Evolutionary conservation across 2,329 filamentous ascomycete genomes (phyloP), one percentile per base, ranked within the genome.

Genomic region (Lithohypha guttulata): DNA sequence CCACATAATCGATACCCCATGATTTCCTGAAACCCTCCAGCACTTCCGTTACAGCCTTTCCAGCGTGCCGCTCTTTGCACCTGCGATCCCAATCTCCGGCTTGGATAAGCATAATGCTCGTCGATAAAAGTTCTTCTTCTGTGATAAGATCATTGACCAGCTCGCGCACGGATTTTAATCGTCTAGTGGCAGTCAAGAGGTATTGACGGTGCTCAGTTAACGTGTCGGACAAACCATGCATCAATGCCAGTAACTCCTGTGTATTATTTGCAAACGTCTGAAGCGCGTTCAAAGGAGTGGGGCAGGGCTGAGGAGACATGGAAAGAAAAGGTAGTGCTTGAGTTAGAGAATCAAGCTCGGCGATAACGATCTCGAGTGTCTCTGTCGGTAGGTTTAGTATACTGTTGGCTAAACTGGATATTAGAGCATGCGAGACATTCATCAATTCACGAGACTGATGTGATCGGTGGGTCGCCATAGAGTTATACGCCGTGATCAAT

Each of bases 161-260:
- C 56, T 93, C 87, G 51, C 81, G 83, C 5, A 84, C 86, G 23
- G 77, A 83, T 50, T 81, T 80, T 36, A 98, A 65, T 30, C 85
- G 75, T 40, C 91, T 71, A 2, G 81, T 79, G 2, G 89, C 91
- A 7, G 81, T 81, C 2, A 78, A 81, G 0, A 84, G 91, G 1
- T 84, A 82, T 60, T 96, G 89, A 9, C 85, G 79, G 21, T 82
- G 86, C 80, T 96, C 94, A 60, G 96, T 89, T 22, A 98, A 69
- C 3, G 84, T 87, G 58, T 98, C 91, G 5, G 84, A 85, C 3
- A 98, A 69, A 49, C 85, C 81, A 51, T 84, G 85, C 32, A 98
- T 73, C 5, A 84, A 84, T 53, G 84, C 75, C 6, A 89, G 75
- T 19, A 89, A 65, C 45, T 86, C 81, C 18, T 74, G 67, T 0